Evolutionary conservation across 768 basidiomycete genomes (phyloP), one percentile per base, ranked within the genome.

Genomic region (Trametes cingulata): DNA sequence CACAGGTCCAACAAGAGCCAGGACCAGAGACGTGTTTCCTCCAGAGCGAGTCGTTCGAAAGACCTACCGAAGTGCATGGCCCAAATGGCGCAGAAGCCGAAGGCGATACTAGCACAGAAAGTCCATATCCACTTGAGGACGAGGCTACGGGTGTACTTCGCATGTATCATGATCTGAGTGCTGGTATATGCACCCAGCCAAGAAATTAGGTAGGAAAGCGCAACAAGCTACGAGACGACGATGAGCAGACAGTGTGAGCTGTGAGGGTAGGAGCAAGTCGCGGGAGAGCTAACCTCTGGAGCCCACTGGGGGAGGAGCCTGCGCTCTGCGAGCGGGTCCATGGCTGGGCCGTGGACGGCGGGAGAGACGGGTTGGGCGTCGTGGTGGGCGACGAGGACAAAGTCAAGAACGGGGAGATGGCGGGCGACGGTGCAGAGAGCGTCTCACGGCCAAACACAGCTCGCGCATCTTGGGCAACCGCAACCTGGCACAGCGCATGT

Each of bases 121-220:
- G 62, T 67, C 70, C 70, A 71, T n/a, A 67, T 6, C 67, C 66
- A 67, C 48, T 61, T 66, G n/a, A 55, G 40, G 43, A 52, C 45
- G 17, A 40, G 17, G 22, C 51, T 61, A 20, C 66, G 63, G 13
- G 67, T 65, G 52, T 71, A 71, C 50, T 71, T 71, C 46, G 70
- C 68, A 49, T 71, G 70, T 8, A 71, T 69, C 62, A 69, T 58
- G 49, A 71, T 67, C 45, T 71, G 70, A 0, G 68, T 71, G 65
- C 68, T 68, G 19, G 70, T 71, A 52, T 71, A 71, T 29, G 70
- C 68, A 41, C 70, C 70, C 0, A 71, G 62, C 70, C 70, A 71
- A 0, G 70, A 71, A 47, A 71, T 68, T 43, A 64, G 60, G 57
- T 66, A 71, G 33, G 70, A 71, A 19, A 71, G 63, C 19, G 60